phyloP scores from a whole-genome alignment of 1,284 basidiomycete species.

The Pholiota adiposa region DNA sequence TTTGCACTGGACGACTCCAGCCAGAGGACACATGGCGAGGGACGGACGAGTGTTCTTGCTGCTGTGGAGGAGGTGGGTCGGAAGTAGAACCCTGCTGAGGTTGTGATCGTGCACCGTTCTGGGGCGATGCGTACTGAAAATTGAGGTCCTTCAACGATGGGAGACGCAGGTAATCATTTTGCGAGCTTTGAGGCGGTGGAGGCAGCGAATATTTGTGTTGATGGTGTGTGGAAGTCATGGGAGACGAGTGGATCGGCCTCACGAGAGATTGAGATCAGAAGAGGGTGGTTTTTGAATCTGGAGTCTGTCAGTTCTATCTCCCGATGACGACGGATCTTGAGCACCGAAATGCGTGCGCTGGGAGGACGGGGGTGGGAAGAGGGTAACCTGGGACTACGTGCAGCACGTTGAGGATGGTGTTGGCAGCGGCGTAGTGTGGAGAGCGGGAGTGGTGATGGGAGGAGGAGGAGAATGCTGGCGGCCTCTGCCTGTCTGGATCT shows the following conservation, averaged over 20 bases:
- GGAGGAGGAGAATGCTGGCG: conserved; percentile 19
- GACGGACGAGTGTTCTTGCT: conserved; percentile 22
- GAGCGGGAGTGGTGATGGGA: neutral
- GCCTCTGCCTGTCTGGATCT: conserved; percentile 20
- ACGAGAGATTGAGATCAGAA: conserved; percentile 43
- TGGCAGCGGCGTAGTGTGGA: conserved; percentile 1
- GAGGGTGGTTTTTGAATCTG: conserved; percentile 41
- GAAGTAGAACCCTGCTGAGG: conserved; percentile 6
- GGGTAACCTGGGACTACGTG: neutral
- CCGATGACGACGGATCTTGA: conserved; percentile 61
- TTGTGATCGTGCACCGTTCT: conserved; percentile 10
- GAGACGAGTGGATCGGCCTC: conserved; percentile 33
- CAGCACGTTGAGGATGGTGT: neutral
- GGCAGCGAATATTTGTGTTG: conserved; percentile 43
- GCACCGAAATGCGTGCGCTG: conserved; percentile 17
- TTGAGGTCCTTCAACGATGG: conserved; percentile 72
- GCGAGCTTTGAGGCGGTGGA: conserved; percentile 37
- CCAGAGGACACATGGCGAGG: conserved; percentile 14
- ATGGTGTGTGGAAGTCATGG: conserved; percentile 48
- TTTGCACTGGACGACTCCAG: conserved; percentile 22
- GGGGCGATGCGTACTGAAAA: conserved; percentile 37
- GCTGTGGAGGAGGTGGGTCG: conserved; percentile 12
- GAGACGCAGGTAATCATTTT: conserved; percentile 51
- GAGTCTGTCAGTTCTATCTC: conserved; percentile 45
- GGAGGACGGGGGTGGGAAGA: neutral